Percentiles rank a stretch among this genome's conserved stretches.
Conservation (phyloP, 2,329 filamentous ascomycete species). For the Aspergillus ruber region DNA sequence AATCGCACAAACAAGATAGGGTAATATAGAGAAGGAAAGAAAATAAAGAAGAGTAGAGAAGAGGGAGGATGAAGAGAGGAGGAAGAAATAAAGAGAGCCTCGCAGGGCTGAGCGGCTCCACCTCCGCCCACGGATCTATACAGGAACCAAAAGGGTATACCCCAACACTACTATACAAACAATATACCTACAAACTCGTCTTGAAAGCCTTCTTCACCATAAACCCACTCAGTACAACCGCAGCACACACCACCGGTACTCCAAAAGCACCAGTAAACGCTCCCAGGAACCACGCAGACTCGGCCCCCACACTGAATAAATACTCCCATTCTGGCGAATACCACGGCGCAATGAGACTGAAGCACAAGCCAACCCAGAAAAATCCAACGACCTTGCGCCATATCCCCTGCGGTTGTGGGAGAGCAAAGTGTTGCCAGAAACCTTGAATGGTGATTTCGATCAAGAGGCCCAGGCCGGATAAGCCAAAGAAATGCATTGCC, state of each 20-base stretch:
- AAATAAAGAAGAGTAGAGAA: conserved; percentile 1
- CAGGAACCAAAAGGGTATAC: background rate
- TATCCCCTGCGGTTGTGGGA: background rate
- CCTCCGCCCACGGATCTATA: background rate
- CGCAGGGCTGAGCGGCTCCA: background rate
- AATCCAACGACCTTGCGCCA: background rate
- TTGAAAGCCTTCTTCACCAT: background rate
- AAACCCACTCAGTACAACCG: background rate
- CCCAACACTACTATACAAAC: background rate
- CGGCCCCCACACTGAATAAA: background rate
- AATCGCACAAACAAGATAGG: conserved; percentile 1
- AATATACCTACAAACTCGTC: background rate
- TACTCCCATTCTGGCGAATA: background rate
- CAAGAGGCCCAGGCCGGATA: background rate
- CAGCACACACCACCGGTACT: background rate
- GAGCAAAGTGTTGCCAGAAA: background rate
- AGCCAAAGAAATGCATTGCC: background rate
- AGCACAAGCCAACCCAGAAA: background rate
- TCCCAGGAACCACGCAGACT: background rate
- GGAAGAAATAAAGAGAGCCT: background rate
- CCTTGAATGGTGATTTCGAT: background rate
- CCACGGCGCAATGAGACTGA: background rate
- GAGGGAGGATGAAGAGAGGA: conserved; percentile 1
- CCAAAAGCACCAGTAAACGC: background rate
- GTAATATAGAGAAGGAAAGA: background rate